Base-by-base conservation (phyloP, 1,139 yeast species). In the Meyerozyma carpophila region DNA sequence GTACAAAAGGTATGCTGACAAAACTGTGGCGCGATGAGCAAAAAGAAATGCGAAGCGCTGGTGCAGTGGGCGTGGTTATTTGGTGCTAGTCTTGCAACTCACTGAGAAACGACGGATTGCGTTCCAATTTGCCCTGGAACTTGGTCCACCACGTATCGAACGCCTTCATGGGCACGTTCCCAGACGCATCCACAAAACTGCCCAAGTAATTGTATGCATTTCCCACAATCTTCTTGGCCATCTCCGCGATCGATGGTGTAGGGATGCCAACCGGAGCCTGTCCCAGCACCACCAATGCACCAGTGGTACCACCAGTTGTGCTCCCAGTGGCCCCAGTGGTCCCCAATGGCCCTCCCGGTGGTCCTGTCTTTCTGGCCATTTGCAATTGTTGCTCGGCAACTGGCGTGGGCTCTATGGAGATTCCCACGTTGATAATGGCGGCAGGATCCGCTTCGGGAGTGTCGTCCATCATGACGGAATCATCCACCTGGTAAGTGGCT, bases 81-180 rank as follows among this genome's bases (percentile, higher is more conserved):
- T 3, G 18, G n/a, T 21, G 13, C 14, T 10, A 25, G 21, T 39
- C 39, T 25, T 48, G 49, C 31, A 68, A 47, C 26, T 63, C 66
- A 49, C 87, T 88, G 42, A 93, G 65, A 57, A 89, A 93, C 44
- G 78, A 79, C 1, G 97, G 97, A 59, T 94, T 94, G 50, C 83
- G 83, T 14, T 79, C 74, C 45, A 93, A 58, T 57, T 85, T 83
- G 11, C 78, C 66, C 61, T 79, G 85, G 66, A 93, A 94, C 64
- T 90, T 93, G 50, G 77, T 82, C 98, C 98, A 91, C 99, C 99
- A 93, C 32, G 80, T 84, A 60, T 93, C 95, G 57, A 93, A 91
- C 40, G 84, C 88, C 57, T 83, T 86, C 62, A 93, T 87, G 3
- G 94, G 88, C 5, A 91, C 96, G 54, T 79, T 86, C 1, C 95